Conservation (phyloP, 2,329 filamentous ascomycete species). For the Coccinonectria pachysandricola region DNA sequence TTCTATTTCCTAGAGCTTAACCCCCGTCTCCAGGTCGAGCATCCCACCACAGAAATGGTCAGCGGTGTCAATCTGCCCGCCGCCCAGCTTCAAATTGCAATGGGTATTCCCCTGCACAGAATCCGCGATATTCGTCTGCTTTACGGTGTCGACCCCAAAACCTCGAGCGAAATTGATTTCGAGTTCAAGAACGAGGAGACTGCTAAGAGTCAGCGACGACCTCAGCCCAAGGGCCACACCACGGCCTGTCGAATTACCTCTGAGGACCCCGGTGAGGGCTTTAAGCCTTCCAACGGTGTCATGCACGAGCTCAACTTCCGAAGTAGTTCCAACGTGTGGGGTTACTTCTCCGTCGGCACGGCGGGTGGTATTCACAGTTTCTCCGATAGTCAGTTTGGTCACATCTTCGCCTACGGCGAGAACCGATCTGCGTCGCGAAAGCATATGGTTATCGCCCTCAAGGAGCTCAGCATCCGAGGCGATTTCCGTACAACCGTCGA, state of each 20-base stretch:
- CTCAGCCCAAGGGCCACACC: conserved; percentile 89
- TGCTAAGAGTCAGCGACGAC: conserved; percentile 74
- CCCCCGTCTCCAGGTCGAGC: conserved; percentile 97
- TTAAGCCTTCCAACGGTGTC: conserved; percentile 98
- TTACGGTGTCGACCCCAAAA: conserved; percentile 89
- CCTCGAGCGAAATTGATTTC: conserved; percentile 83
- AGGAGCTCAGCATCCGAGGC: conserved; percentile 98
- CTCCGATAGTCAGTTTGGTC: conserved; percentile 97
- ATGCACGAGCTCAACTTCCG: conserved; percentile 99
- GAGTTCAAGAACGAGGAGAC: conserved; percentile 85
- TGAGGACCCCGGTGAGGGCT: conserved; percentile 95
- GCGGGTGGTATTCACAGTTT: conserved; percentile 97
- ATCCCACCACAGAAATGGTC: conserved; percentile 99
- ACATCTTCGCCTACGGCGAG: conserved; percentile 98
- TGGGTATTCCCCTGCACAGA: conserved; percentile 92
- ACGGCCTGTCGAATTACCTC: conserved; percentile 99
- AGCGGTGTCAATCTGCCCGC: conserved; percentile 94
- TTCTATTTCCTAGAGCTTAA: conserved; percentile 99
- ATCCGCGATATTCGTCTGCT: conserved; percentile 93
- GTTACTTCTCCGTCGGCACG: conserved; percentile 98
- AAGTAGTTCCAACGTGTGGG: conserved; percentile 98
- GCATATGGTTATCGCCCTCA: conserved; percentile 97
- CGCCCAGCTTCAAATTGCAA: conserved; percentile 95
- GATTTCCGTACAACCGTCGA: conserved; percentile 98
- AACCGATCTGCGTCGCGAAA: conserved; percentile 93